phyloP scores from a whole-genome alignment of 331 rosid species.

The Phaseolus coccineus region DNA sequence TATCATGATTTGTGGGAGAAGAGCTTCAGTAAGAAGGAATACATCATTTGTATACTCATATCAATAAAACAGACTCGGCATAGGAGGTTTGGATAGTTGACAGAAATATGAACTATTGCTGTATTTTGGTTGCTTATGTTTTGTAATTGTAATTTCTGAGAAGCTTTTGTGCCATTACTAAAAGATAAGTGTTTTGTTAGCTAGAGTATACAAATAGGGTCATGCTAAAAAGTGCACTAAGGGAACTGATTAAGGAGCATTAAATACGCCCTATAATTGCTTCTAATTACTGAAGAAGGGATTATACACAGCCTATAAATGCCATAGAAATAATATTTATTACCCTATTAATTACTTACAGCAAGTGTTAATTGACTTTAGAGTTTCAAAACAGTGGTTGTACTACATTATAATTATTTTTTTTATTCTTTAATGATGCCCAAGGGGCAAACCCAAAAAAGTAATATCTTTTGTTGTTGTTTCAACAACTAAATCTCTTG shows the following conservation, averaged over 20 bases:
- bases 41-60: neutral
- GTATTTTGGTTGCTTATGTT: constrained; percentile 7
- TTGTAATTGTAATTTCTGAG: neutral
- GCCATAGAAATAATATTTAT: neutral
- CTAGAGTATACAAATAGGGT: neutral
- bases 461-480: neutral
- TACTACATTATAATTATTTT: neutral
- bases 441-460: neutral
- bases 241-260: neutral
- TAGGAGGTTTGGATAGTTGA: neutral
- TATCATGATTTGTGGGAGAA: neutral
- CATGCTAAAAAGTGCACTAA: neutral
- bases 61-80: neutral
- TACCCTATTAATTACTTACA: neutral
- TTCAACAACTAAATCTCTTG: neutral
- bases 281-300: neutral
- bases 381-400: constrained; percentile 3
- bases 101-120: neutral
- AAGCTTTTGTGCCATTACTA: neutral
- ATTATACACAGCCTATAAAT: neutral
- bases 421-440: neutral
- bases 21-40: neutral
- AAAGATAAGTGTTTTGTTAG: neutral
- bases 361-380: constrained; percentile 6
- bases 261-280: neutral